Evolutionary conservation across 2,329 filamentous ascomycete genomes (phyloP), one percentile per base, ranked within the genome.

Genomic region (Alternaria sp.): DNA sequence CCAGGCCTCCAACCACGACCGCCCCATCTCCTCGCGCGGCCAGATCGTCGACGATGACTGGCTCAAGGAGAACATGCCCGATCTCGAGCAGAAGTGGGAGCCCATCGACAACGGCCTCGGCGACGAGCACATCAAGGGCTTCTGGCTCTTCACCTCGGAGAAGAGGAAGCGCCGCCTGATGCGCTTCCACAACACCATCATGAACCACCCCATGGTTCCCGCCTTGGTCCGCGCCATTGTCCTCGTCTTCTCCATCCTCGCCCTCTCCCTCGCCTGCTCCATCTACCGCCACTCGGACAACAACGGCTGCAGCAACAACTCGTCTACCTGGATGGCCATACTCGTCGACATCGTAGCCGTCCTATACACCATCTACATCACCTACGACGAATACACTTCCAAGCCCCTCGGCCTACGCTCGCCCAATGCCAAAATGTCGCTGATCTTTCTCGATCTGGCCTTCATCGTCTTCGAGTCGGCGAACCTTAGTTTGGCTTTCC

Each of bases 401-500:
- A 96, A 96, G 78, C 96, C 96, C 21, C 84, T 99, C 20, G 96
- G 96, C 2, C 84, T 99, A 64, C 91, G 96, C 46, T 90, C 90
- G 7, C 89, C 93, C 10, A 90, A 90, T 60, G 91, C 93, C 53
- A 99, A 99, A 79, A 92, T 97, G 68, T 89, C 92, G 14, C 88
- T 99, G 54, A 92, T 98, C 64, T 88, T 99, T 58, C 87, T 97
- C 61, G 96, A 99, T 80, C 86, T 99, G 4, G 90, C 97, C 74
- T 99, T 99, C 78, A 97, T 99, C 75, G 94, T 98, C 45, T 97
- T 99, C 83, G 95, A 97, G 79, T 94, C 94, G 5, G 94, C 94
- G 55, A 98, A 97, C 81, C 87, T 97, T 25, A 92, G 93, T 44
- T 84, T 99, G 67, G 94, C 95, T 2, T 97, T 97, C 78, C 92